phyloP scores from a whole-genome alignment of 768 basidiomycete species.

The Albatrellus ellisii region DNA sequence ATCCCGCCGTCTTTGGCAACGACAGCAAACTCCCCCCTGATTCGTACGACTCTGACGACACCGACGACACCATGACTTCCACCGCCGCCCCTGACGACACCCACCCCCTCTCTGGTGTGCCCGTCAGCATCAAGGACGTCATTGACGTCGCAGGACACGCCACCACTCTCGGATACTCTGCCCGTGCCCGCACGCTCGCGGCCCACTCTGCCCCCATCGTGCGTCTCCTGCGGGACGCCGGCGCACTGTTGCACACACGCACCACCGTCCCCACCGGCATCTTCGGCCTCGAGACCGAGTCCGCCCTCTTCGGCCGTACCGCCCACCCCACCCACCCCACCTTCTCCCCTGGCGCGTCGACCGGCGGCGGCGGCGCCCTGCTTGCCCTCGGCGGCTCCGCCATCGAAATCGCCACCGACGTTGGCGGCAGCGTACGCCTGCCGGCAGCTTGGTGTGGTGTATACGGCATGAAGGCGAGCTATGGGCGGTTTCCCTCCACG shows the following conservation, averaged over 20 bases:
- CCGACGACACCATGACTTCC: too few species aligned
- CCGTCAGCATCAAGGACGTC: conserved; percentile 36
- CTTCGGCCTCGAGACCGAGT: conserved; percentile 26
- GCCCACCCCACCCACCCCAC: conserved; percentile 24
- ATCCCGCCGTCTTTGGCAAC: too few species aligned
- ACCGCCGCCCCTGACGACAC: too few species aligned
- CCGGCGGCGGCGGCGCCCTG: conserved; percentile 38
- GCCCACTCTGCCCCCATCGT: conserved; percentile 25
- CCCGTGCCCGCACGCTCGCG: conserved; percentile 23
- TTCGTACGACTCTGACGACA: too few species aligned
- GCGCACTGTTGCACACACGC: conserved; percentile 28
- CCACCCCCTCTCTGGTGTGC: conserved; percentile 29
- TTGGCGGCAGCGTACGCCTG: conserved; percentile 36
- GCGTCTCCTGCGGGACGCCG: conserved; percentile 27
- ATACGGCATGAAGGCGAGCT: conserved; percentile 27
- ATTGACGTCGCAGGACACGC: conserved; percentile 33
- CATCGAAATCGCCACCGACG: conserved; percentile 34
- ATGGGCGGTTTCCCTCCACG: conserved; percentile 24
- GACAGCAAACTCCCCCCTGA: too few species aligned
- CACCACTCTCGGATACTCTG: conserved; percentile 28
- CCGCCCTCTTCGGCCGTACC: conserved; percentile 33
- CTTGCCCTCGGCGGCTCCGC: conserved; percentile 30
- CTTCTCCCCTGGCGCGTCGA: conserved; percentile 23
- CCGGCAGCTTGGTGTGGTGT: conserved; percentile 36
- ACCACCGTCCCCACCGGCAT: conserved; percentile 31